Evolutionary conservation across 306 rosid genomes (phyloP).

Genomic region (Nissolia schottii): DNA sequence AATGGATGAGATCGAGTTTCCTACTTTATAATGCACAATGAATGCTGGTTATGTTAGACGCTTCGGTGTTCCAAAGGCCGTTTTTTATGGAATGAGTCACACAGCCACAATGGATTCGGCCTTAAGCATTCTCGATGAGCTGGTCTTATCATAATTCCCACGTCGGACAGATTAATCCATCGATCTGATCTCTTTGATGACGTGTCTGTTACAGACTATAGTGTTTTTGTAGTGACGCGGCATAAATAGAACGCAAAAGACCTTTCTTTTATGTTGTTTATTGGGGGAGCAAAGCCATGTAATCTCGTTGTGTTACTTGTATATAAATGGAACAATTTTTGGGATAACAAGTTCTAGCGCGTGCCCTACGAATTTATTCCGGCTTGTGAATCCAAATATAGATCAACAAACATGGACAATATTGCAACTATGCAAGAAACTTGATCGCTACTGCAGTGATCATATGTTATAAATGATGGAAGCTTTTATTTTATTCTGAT

Average conservation of each 20-base stretch:
- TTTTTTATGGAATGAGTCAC: neutral
- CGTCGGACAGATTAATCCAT: constrained; percentile 22
- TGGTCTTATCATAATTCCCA: constrained; percentile 32
- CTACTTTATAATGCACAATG: neutral
- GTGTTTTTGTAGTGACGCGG: too few relatives aligned
- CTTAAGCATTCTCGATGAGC: neutral
- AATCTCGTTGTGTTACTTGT: neutral
- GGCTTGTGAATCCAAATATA: neutral
- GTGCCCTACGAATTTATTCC: neutral
- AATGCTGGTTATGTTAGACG: neutral
- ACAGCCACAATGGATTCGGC: neutral
- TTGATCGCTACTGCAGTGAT: too few relatives aligned
- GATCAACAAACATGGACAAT: neutral
- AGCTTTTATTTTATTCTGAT: too few relatives aligned
- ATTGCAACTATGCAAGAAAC: neutral
- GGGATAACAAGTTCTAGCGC: neutral
- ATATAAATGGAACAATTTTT: too few relatives aligned
- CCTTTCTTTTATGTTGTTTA: too few relatives aligned
- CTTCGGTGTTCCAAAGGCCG: constrained; percentile 29
- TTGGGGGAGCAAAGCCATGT: too few relatives aligned
- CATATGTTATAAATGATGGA: too few relatives aligned
- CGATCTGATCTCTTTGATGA: neutral
- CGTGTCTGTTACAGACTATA: too few relatives aligned
- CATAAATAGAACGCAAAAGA: too few relatives aligned
- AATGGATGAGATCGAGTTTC: constrained; percentile 20